A percentile compares a stretch with the other conserved stretches of the same genome.
Evolutionary conservation across 2,329 filamentous ascomycete genomes (phyloP).

Genomic region (Paramyrothecium roridum): DNA sequence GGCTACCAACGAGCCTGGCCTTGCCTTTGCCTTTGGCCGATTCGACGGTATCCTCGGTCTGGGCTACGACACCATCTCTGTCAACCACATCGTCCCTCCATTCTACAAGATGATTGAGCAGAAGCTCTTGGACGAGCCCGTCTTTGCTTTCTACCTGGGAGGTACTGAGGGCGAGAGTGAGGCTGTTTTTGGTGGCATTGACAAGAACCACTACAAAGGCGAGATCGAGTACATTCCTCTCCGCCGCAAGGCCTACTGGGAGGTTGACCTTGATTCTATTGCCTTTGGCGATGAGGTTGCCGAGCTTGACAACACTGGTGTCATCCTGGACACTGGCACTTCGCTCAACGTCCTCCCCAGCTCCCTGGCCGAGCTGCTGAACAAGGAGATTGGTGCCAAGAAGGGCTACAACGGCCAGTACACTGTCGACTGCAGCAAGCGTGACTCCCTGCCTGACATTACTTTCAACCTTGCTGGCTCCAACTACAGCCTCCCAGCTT

Average conservation of each 20-base stretch:
- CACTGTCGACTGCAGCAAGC: slow-evolving; percentile 83
- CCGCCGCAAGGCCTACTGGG: slow-evolving; percentile 99
- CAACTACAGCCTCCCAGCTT: slow-evolving; percentile 85
- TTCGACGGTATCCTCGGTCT: slow-evolving; percentile 97
- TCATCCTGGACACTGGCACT: slow-evolving; percentile 96
- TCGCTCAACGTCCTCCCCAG: slow-evolving; percentile 94
- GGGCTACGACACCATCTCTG: slow-evolving; percentile 93
- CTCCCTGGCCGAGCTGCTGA: slow-evolving; percentile 90
- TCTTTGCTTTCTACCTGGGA: slow-evolving; percentile 96
- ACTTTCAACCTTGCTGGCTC: slow-evolving; percentile 87
- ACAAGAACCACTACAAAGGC: slow-evolving; percentile 76
- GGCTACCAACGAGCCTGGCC: slow-evolving; percentile 89
- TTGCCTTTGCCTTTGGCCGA: slow-evolving; percentile 95
- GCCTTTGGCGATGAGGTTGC: slow-evolving; percentile 82
- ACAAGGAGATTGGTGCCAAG: slow-evolving; percentile 96
- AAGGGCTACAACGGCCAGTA: slow-evolving; percentile 98
- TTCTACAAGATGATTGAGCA: slow-evolving; percentile 97
- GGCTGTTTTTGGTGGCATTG: slow-evolving; percentile 84
- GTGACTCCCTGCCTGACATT: slow-evolving; percentile 80
- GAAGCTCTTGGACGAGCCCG: slow-evolving; percentile 81
- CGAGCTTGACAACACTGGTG: slow-evolving; percentile 90
- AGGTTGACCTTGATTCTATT: slow-evolving; percentile 93
- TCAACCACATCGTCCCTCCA: slow-evolving; percentile 89
- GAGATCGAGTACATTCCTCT: slow-evolving; percentile 91
- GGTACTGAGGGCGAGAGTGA: slow-evolving; percentile 73